Evolutionary conservation across 2,329 filamentous ascomycete species (phyloP).

Genomic region (Ustulina deusta): DNA sequence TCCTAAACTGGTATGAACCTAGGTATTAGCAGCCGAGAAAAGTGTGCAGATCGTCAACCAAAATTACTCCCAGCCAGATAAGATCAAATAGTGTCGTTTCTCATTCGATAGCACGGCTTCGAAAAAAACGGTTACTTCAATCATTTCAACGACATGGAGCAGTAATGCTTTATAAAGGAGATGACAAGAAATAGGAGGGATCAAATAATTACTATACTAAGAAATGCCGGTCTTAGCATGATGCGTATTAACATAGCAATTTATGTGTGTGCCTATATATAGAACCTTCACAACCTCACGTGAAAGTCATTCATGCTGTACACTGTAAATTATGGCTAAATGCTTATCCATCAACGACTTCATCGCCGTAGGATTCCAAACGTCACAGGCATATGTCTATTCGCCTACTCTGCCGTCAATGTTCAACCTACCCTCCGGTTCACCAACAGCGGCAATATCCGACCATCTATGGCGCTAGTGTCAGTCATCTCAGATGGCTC

Average conservation of each 20-base stretch:
- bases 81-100: constrained; percentile 7
- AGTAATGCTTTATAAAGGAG: constrained; percentile 2
- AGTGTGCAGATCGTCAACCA: constrained; percentile 18
- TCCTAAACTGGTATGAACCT: constrained; percentile 18
- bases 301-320: background rate
- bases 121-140: background rate
- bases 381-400: background rate
- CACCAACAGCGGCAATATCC: background rate
- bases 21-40: constrained; percentile 3
- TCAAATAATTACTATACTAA: background rate
- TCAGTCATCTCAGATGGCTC: background rate
- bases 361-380: background rate
- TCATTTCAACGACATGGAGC: background rate
- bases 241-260: constrained; percentile 2
- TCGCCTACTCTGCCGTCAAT: background rate
- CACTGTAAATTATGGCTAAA: background rate
- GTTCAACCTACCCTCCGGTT: background rate
- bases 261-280: background rate
- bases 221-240: background rate
- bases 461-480: background rate
- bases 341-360: constrained; percentile 7
- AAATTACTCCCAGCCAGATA: constrained; percentile 13
- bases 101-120: background rate
- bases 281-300: background rate
- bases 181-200: background rate